phyloP scores from a whole-genome alignment of 2,329 filamentous ascomycete genomes.

The Paecilomyces dactylethromorphus region DNA sequence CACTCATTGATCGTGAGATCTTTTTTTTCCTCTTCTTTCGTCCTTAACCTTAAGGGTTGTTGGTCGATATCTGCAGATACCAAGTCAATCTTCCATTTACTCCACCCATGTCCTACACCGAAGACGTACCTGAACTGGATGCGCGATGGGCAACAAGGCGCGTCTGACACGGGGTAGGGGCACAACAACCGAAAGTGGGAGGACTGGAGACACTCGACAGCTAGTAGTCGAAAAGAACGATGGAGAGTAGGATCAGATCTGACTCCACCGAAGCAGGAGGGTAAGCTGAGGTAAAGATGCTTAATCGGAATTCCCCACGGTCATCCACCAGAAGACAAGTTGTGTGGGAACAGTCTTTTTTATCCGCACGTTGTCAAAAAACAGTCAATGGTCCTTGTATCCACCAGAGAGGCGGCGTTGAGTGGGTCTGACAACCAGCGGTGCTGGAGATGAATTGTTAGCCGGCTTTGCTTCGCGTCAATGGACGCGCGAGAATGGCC shows the following conservation, averaged over 20 bases:
- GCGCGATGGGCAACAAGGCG: background rate
- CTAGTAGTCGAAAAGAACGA: slow-evolving; percentile 12
- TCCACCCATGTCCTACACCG: background rate
- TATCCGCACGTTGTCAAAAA: slow-evolving; percentile 36
- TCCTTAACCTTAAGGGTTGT: background rate
- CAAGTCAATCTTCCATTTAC: background rate
- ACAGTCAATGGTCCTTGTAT: slow-evolving; percentile 30
- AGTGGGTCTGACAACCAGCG: slow-evolving; percentile 33
- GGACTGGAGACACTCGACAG: slow-evolving; percentile 4
- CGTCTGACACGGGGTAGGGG: background rate
- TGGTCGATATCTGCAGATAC: background rate
- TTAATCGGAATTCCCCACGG: slow-evolving; percentile 34
- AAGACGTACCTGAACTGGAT: background rate
- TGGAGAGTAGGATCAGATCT: slow-evolving; percentile 13
- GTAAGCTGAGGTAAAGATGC: slow-evolving; percentile 23
- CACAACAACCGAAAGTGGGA: background rate
- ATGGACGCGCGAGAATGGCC: slow-evolving; percentile 13
- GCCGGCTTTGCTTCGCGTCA: slow-evolving; percentile 26
- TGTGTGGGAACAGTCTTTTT: slow-evolving; percentile 31
- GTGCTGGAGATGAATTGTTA: slow-evolving; percentile 16
- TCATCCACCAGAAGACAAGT: slow-evolving; percentile 31
- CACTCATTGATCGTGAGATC: slow-evolving; percentile 25
- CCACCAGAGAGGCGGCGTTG: slow-evolving; percentile 26
- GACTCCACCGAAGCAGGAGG: slow-evolving; percentile 27
- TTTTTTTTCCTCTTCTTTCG: background rate